Evolutionary conservation across 2,329 filamentous ascomycete genomes (phyloP), one percentile per base, ranked within the genome.

Genomic region (Aspergillus latus): DNA sequence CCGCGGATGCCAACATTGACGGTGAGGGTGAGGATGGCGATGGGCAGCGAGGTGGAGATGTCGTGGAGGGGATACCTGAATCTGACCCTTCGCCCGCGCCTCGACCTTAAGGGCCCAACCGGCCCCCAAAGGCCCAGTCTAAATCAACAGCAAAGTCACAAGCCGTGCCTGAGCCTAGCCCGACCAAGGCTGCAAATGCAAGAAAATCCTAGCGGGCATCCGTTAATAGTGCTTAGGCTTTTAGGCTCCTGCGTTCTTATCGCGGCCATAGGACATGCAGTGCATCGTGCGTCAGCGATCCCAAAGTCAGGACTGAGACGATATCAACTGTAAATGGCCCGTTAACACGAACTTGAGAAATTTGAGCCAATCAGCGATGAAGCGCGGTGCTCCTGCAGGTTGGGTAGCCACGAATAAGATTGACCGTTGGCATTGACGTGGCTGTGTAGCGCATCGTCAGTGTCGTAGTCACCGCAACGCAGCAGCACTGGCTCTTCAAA

Each of bases 401-500:
- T 49, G 34, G 34, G 34, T 15, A 49, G 47, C 36, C 47, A 49
- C 32, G 47, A 49, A 49, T 49, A 10, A 5, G 34, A 28, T 8
- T 26, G 7, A 11, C 46, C 32, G 47, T 13, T 15, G 39, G 21
- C 21, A 37, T 50, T 50, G 48, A 52, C 49, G 49, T 52, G 49
- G 49, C 49, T 44, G 49, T 52, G 49, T 29, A 5, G 21, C 49
- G 32, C 45, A 21, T 30, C 45, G 45, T 21, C 42, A 21, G 21
- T 21, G 21, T 21, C 21, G 21, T 21, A 44, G 10, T 10, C 13
- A 29, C 28, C 44, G 28, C 28, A 49, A 28, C 36, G 26, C 36
- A 26, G 29, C 5, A 8, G 7, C 36, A 15, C 16, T 10, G 37
- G n/a, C 37, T 16, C 39, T 8, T 11, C 16, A 15, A 11, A 21